Percentiles rank a stretch among this genome's conserved stretches.
These are phyloP conservation scores for Neoboletus brunneissimus DNA, from an alignment of 768 basidiomycete species.

Conservation along the genomic window DNA sequence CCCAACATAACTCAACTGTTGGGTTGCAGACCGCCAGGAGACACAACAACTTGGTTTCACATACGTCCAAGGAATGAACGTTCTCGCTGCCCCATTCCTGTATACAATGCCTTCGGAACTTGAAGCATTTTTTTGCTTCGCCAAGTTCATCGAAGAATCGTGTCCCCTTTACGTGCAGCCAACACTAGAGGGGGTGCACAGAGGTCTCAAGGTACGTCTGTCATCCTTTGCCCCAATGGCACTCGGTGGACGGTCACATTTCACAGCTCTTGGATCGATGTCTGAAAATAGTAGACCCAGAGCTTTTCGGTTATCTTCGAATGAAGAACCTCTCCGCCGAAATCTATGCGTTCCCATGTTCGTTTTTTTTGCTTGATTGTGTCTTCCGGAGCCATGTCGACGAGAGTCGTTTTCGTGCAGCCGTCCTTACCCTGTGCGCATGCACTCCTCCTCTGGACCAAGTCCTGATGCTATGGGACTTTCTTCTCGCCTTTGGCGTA, in stretches of 20 bases:
- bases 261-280: conserved; percentile 87
- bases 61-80: conserved; percentile 99
- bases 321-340: conserved; percentile 93
- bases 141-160: conserved; percentile 90
- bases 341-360: conserved; percentile 96
- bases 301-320: conserved; percentile 75
- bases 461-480: conserved; percentile 95
- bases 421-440: conserved; percentile 91
- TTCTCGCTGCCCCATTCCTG: conserved; percentile 94
- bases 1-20: background rate
- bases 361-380: conserved; percentile 28
- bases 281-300: conserved; percentile 86
- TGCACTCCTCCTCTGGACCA: conserved; percentile 96
- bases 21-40: conserved; percentile 64
- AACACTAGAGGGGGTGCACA: conserved; percentile 92
- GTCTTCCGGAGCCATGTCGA: background rate
- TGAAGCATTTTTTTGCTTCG: conserved; percentile 98
- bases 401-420: conserved; percentile 37
- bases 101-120: conserved; percentile 97
- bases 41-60: conserved; percentile 82
- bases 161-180: conserved; percentile 98
- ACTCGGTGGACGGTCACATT: background rate
- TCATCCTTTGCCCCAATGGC: background rate
- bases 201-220: conserved; percentile 77
- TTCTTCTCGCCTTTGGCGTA: conserved; percentile 92